Percentiles rank a stretch among this genome's conserved stretches.
Evolutionary conservation across 305 asterid species (phyloP).

Genomic region (Ilex paraguariensis): DNA sequence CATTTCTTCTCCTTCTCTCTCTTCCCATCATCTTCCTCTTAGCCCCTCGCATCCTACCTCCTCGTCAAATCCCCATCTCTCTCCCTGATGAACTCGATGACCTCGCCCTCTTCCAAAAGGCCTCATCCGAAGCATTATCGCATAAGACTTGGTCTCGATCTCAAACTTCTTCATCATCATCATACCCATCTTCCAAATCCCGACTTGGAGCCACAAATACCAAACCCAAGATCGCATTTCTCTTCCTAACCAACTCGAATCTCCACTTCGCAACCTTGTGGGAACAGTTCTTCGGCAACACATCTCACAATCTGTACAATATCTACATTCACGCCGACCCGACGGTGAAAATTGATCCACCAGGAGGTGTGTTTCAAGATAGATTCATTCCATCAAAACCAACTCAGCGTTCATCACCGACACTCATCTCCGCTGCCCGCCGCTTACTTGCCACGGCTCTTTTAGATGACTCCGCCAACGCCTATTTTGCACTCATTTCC

Average conservation of each 20-base stretch:
- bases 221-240: slow-evolving; percentile 76
- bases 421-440: slow-evolving; percentile 82
- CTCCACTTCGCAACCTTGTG: slow-evolving; percentile 72
- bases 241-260: slow-evolving; percentile 67
- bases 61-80: slow-evolving; percentile 37
- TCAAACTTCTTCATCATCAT: slow-evolving; percentile 25
- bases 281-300: slow-evolving; percentile 49
- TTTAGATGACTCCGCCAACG: slow-evolving; percentile 65
- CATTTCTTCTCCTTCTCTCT: slow-evolving; percentile 59
- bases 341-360: slow-evolving; percentile 32
- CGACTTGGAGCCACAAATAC: slow-evolving; percentile 38
- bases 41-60: slow-evolving; percentile 62
- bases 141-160: not conserved
- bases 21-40: slow-evolving; percentile 54
- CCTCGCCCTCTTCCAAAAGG: slow-evolving; percentile 74
- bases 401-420: slow-evolving; percentile 68
- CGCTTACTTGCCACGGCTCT: slow-evolving; percentile 81
- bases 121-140: slow-evolving; percentile 20
- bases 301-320: slow-evolving; percentile 40
- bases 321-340: slow-evolving; percentile 90
- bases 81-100: slow-evolving; percentile 85
- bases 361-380: slow-evolving; percentile 54
- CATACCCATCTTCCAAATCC: slow-evolving; percentile 46
- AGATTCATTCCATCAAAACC: slow-evolving; percentile 50
- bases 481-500: slow-evolving; percentile 65